A percentile compares a stretch with the other conserved stretches of the same genome.
Evolutionary conservation across 495 filamentous ascomycete species (phyloP).

Genomic region (Astrothelium subdiscretum): DNA sequence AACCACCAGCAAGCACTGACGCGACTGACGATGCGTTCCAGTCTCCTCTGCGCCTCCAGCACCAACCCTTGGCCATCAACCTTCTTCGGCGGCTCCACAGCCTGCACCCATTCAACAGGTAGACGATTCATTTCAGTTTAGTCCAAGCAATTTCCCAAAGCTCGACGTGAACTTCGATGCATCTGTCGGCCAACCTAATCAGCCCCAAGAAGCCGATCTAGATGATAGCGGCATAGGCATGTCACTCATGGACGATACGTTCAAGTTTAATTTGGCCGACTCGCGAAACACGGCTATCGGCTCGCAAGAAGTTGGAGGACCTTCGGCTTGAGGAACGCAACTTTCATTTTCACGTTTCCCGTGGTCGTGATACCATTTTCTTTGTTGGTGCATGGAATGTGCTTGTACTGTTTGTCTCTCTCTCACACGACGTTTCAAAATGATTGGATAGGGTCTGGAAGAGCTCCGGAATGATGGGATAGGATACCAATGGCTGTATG

Average conservation of each 20-base stretch:
- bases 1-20: neutral
- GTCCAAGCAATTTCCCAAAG: conserved; percentile 1
- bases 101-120: neutral
- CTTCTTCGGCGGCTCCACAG: neutral
- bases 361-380: neutral
- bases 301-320: neutral
- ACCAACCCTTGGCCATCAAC: neutral
- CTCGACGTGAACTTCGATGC: conserved; percentile 15
- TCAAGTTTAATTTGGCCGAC: conserved; percentile 32
- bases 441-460: neutral
- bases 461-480: neutral
- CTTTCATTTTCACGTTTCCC: neutral
- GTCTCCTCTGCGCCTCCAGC: neutral
- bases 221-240: conserved; percentile 67
- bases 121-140: neutral
- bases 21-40: neutral
- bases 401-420: too few species aligned
- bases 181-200: conserved; percentile 4
- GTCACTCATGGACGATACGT: conserved; percentile 47
- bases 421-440: too few species aligned
- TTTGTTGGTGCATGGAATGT: neutral
- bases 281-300: neutral
- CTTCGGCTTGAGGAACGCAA: neutral
- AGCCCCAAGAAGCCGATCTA: conserved; percentile 26
- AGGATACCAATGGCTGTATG: neutral